Evolutionary conservation across 2,329 filamentous ascomycete genomes (phyloP).

Genomic region (Pseudogymnoascus sp.): DNA sequence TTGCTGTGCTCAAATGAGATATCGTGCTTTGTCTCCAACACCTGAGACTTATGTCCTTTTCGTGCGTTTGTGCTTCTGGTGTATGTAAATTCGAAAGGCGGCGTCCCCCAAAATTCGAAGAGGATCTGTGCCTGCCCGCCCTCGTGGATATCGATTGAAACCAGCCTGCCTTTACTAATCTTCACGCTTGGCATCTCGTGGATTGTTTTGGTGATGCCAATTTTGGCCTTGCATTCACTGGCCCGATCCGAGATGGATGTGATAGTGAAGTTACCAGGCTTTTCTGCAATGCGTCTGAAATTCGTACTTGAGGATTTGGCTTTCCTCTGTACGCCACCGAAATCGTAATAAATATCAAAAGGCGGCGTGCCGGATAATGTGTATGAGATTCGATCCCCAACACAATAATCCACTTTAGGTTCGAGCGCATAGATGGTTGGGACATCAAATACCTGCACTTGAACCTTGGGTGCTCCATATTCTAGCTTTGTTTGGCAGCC

Average conservation of each 20-base stretch:
- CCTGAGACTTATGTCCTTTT: conserved; percentile 65
- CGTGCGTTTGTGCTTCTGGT: conserved; percentile 78
- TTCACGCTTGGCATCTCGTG: conserved; percentile 88
- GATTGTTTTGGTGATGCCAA: conserved; percentile 72
- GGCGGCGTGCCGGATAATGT: conserved; percentile 83
- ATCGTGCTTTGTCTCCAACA: conserved; percentile 88
- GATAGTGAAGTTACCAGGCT: conserved; percentile 80
- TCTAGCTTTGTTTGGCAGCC: conserved; percentile 78
- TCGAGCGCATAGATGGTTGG: conserved; percentile 86
- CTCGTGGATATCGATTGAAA: conserved; percentile 89
- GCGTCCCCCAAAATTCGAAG: conserved; percentile 91
- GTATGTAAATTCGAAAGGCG: conserved; percentile 97
- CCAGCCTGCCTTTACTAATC: conserved; percentile 74
- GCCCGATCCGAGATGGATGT: conserved; percentile 81
- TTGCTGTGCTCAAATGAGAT: conserved; percentile 73
- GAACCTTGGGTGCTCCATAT: conserved; percentile 63
- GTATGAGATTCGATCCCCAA: conserved; percentile 89
- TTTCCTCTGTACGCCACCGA: conserved; percentile 68
- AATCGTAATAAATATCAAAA: conserved; percentile 88
- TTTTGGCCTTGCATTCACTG: conserved; percentile 74
- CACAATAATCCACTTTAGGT: conserved; percentile 79
- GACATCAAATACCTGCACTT: conserved; percentile 87
- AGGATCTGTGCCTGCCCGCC: conserved; percentile 87
- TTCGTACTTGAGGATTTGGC: conserved; percentile 71
- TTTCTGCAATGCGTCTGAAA: conserved; percentile 89